These are phyloP conservation scores for Mycosphaerella sp. DNA, from an alignment of 2,329 filamentous ascomycete genomes.

Conservation along the genomic window DNA sequence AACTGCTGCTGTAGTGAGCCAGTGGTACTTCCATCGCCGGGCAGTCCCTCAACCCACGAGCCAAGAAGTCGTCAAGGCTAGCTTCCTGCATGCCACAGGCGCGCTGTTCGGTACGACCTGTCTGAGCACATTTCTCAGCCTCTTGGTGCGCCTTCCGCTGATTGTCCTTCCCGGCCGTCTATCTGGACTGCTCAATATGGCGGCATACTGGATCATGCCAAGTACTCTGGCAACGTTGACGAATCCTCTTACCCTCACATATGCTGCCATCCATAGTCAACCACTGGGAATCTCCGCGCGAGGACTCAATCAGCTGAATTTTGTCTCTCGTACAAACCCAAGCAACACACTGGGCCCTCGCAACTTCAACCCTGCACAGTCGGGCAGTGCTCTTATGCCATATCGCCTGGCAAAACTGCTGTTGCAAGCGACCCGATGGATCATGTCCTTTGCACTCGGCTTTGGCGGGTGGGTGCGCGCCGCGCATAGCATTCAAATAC, in stretches of 20 bases:
- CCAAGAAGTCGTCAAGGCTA: slow-evolving; percentile 73
- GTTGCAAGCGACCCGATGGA: slow-evolving; percentile 80
- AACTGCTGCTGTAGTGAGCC: slow-evolving; percentile 89
- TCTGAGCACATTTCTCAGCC: slow-evolving; percentile 71
- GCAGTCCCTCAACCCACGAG: slow-evolving; percentile 70
- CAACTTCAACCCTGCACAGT: slow-evolving; percentile 24
- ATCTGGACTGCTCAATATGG: slow-evolving; percentile 61
- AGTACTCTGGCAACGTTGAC: slow-evolving; percentile 79
- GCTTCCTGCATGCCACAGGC: slow-evolving; percentile 71
- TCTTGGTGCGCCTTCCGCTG: slow-evolving; percentile 77
- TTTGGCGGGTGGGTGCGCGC: slow-evolving; percentile 97
- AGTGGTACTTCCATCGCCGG: slow-evolving; percentile 98
- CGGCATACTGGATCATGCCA: slow-evolving; percentile 73
- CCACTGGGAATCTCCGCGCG: slow-evolving; percentile 70
- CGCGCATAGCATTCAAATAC: slow-evolving; percentile 66
- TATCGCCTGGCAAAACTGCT: slow-evolving; percentile 89
- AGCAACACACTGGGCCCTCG: slow-evolving; percentile 56
- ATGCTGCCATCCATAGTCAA: slow-evolving; percentile 87
- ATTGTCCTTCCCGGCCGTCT: slow-evolving; percentile 73
- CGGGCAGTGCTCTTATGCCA: slow-evolving; percentile 45
- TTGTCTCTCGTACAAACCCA: slow-evolving; percentile 65
- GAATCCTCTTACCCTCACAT: slow-evolving; percentile 86
- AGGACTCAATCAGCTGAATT: slow-evolving; percentile 72
- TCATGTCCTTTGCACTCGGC: slow-evolving; percentile 83
- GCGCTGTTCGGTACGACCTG: slow-evolving; percentile 91